Percentiles rank a stretch among this genome's conserved stretches.
Evolutionary conservation across 225 moss, liverwort and hornwort genomes (phyloP).

Genomic region (Climacium dendroides): DNA sequence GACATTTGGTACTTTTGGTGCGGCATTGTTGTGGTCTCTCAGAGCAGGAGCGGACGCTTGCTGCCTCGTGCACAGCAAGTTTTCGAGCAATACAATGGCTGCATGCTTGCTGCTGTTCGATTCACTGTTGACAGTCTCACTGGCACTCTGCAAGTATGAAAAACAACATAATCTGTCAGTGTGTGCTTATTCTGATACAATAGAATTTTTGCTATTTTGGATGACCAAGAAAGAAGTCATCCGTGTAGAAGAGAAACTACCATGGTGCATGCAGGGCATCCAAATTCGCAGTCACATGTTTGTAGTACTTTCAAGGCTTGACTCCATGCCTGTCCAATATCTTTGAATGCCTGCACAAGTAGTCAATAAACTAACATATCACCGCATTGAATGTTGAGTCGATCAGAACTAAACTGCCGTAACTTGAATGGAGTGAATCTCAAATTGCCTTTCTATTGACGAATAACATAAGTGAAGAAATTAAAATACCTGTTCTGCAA

Average conservation of each 20-base stretch:
- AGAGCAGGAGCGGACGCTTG: background rate
- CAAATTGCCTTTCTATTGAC: background rate
- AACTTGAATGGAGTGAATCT: background rate
- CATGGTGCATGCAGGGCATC: conserved; percentile 50
- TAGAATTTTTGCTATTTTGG: background rate
- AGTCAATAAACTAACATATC: background rate
- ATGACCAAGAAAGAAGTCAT: background rate
- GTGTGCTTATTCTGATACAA: background rate
- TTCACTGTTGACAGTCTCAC: conserved; percentile 11
- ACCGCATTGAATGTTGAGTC: background rate
- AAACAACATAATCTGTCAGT: background rate
- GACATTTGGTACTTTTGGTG: background rate
- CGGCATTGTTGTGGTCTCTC: background rate
- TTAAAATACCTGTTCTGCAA: conserved; percentile 33
- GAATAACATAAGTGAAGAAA: background rate
- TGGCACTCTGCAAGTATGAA: conserved; percentile 18
- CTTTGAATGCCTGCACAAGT: conserved; percentile 29
- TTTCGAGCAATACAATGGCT: conserved; percentile 23
- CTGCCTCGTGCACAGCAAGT: conserved; percentile 21
- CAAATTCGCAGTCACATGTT: conserved; percentile 39
- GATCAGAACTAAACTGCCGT: background rate
- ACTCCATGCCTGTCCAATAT: conserved; percentile 31
- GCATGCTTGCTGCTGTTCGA: conserved; percentile 43
- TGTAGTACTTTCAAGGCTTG: conserved; percentile 30
- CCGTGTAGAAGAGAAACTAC: background rate